These are phyloP conservation scores for Phytopythium mirpurense DNA, from an alignment of 352 stramenopile genomes.

Conservation along the genomic window DNA sequence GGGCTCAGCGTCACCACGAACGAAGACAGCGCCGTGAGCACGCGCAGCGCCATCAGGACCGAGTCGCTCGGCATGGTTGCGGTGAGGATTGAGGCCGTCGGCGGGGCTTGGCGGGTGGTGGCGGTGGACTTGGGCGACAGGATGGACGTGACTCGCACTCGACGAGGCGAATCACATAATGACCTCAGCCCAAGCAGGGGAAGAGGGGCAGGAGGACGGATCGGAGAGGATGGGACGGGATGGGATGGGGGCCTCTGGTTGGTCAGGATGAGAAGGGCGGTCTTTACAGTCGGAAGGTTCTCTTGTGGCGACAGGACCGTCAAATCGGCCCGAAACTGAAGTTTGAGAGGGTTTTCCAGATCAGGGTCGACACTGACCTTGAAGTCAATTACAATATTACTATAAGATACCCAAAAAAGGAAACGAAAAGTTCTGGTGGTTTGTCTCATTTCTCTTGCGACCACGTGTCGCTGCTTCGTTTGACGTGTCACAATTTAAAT, in stretches of 20 bases:
- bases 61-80: slow-evolving; percentile 5
- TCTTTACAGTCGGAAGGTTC: too few relatives aligned
- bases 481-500: neutral
- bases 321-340: neutral
- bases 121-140: neutral
- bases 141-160: slow-evolving; percentile 2
- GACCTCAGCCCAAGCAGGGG: neutral
- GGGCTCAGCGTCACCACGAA: slow-evolving; percentile 31
- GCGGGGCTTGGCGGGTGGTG: neutral
- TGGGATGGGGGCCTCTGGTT: neutral
- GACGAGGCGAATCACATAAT: slow-evolving; percentile 7
- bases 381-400: neutral
- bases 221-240: neutral
- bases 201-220: neutral
- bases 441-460: slow-evolving; percentile 5
- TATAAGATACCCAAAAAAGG: neutral
- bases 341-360: neutral
- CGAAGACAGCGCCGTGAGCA: slow-evolving; percentile 28
- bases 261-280: neutral
- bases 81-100: neutral
- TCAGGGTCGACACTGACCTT: neutral
- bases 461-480: neutral
- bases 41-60: slow-evolving; percentile 7
- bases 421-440: slow-evolving; percentile 3
- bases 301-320: neutral